A percentile compares a stretch with the other conserved stretches of the same genome.
These are phyloP conservation scores for Jatropha curcas DNA, from an alignment of 345 rosid species.

Conservation along the genomic window DNA sequence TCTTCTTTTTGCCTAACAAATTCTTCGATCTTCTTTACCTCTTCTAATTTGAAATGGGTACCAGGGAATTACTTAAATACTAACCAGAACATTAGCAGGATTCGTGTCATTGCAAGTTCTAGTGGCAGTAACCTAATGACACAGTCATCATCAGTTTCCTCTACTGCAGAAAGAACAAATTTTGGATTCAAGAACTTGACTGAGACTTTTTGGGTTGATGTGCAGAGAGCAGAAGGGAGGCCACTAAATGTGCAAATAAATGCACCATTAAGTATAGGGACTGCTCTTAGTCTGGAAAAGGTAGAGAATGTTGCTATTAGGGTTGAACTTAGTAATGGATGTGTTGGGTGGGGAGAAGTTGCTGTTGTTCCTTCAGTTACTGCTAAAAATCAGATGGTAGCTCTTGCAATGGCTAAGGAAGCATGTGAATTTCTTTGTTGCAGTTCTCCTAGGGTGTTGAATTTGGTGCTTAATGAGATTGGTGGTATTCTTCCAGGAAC, in stretches of 20 bases:
- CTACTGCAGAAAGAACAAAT: not conserved
- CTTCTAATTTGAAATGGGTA: not conserved
- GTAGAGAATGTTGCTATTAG: conserved; percentile 69
- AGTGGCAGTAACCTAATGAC: conserved; percentile 14
- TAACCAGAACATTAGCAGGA: not conserved
- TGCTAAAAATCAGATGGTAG: conserved; percentile 68
- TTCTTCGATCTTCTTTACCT: not conserved
- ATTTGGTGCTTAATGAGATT: conserved; percentile 40
- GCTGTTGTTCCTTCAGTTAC: conserved; percentile 76
- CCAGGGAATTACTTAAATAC: conserved; percentile 1
- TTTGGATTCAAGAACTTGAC: conserved; percentile 52
- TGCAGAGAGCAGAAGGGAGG: conserved; percentile 67
- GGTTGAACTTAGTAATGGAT: conserved; percentile 63
- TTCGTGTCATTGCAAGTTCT: conserved; percentile 5
- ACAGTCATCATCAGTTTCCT: conserved; percentile 5
- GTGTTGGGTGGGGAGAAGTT: conserved; percentile 89
- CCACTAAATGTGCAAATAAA: conserved; percentile 48
- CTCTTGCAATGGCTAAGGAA: conserved; percentile 62
- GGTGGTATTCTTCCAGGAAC: conserved; percentile 63
- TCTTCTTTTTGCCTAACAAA: conserved; percentile 2
- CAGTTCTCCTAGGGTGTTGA: conserved; percentile 42
- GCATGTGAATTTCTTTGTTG: conserved; percentile 51
- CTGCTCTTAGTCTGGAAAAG: conserved; percentile 56
- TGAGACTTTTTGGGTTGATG: conserved; percentile 55
- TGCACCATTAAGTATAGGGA: conserved; percentile 56